Conservation (phyloP, 352 stramenopile species). For the Hyaloperonospora arabidopsidis region DNA sequence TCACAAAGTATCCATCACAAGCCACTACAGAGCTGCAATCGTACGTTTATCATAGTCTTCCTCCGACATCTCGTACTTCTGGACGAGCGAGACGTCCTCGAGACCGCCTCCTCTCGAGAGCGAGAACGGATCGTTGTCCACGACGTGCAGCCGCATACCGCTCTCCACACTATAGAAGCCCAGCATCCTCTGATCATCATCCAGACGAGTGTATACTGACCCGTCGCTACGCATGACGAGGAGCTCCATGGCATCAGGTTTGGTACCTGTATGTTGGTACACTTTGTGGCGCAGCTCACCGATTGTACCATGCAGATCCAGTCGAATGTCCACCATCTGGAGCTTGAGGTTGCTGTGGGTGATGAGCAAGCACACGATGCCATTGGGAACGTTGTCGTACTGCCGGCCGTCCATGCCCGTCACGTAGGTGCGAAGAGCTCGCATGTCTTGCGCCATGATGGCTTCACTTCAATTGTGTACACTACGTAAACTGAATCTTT, state of each 20-base stretch:
- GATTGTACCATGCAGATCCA: constrained; percentile 90
- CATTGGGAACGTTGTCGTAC: constrained; percentile 81
- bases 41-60: constrained; percentile 97
- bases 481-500: no score
- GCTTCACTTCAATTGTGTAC: no score
- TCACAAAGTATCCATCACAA: no score
- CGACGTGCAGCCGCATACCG: constrained; percentile 92
- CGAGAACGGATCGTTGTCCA: constrained; percentile 96
- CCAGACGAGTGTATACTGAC: constrained; percentile 36
- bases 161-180: constrained; percentile 88
- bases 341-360: constrained; percentile 97
- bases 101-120: constrained; percentile 90
- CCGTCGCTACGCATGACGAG: constrained; percentile 51
- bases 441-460: constrained; percentile 67
- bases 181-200: constrained; percentile 80
- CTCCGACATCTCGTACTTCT: constrained; percentile 98
- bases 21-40: background rate
- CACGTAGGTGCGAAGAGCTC: constrained; percentile 66
- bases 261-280: constrained; percentile 94
- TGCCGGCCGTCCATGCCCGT: constrained; percentile 79
- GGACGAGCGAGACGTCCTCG: constrained; percentile 93
- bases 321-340: constrained; percentile 94
- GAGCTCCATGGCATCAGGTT: constrained; percentile 83
- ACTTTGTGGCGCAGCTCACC: constrained; percentile 88
- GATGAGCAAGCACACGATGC: constrained; percentile 91